Evolutionary conservation across 2,329 filamentous ascomycete species (phyloP).

Genomic region (Orbilia ellipsospora): DNA sequence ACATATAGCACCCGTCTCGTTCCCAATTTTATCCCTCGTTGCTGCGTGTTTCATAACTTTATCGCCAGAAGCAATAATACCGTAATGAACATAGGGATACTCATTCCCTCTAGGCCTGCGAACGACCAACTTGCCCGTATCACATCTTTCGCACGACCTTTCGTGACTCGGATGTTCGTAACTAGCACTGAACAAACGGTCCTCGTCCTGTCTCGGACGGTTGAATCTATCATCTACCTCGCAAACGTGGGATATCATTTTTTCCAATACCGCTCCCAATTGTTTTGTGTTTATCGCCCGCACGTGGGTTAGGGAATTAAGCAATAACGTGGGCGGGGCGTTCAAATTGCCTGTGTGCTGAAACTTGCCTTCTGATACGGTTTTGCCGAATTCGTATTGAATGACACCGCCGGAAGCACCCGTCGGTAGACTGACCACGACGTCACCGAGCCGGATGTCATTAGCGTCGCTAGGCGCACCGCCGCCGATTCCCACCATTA

Average conservation of each 20-base stretch:
- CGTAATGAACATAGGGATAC: background rate
- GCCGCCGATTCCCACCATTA: slow-evolving; percentile 35
- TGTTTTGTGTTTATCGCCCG: slow-evolving; percentile 3
- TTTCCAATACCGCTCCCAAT: background rate
- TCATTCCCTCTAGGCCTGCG: slow-evolving; percentile 2
- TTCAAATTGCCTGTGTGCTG: slow-evolving; percentile 11
- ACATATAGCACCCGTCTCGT: slow-evolving; percentile 11
- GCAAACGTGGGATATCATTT: background rate
- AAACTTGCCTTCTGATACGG: slow-evolving; percentile 15
- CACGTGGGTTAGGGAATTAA: slow-evolving; percentile 6
- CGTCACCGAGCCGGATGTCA: slow-evolving; percentile 28
- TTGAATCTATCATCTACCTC: slow-evolving; percentile 17
- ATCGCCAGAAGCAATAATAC: slow-evolving; percentile 22
- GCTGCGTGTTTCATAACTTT: slow-evolving; percentile 12
- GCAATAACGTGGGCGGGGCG: slow-evolving; percentile 4
- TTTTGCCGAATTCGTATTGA: slow-evolving; percentile 32
- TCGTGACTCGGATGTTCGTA: slow-evolving; percentile 7
- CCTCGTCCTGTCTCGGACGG: slow-evolving; percentile 1
- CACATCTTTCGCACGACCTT: slow-evolving; percentile 2
- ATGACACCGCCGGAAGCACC: slow-evolving; percentile 7
- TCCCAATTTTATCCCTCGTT: slow-evolving; percentile 18
- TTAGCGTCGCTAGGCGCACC: background rate
- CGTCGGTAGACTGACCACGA: slow-evolving; percentile 21
- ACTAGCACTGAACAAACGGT: slow-evolving; percentile 12
- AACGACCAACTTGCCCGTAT: slow-evolving; percentile 10